phyloP scores from a whole-genome alignment of 345 rosid species.

The Noccaea bulbosa region DNA sequence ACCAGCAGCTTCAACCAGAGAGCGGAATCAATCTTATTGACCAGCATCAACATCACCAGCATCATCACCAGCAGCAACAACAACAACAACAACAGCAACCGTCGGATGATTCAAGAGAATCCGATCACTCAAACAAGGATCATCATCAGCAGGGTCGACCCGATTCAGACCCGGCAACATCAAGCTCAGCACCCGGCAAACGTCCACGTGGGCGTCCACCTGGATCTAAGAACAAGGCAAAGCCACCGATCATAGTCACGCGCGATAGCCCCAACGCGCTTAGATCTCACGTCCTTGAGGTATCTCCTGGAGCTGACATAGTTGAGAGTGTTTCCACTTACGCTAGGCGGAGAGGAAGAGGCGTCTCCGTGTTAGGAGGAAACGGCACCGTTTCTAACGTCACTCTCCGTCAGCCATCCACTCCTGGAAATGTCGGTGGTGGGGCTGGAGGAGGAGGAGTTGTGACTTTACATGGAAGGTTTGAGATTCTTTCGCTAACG shows the following conservation, averaged over 20 bases:
- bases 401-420: slow-evolving; percentile 65
- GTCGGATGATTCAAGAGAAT: slow-evolving; percentile 50
- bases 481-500: slow-evolving; percentile 74
- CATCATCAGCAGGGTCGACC: slow-evolving; percentile 37
- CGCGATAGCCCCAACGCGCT: slow-evolving; percentile 81
- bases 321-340: slow-evolving; percentile 59
- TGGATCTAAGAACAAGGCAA: slow-evolving; percentile 77
- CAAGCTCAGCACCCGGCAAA: slow-evolving; percentile 45
- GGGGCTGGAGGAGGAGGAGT: slow-evolving; percentile 56
- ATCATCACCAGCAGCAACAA: slow-evolving; percentile 40
- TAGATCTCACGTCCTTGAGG: slow-evolving; percentile 76
- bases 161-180: slow-evolving; percentile 47
- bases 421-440: slow-evolving; percentile 44
- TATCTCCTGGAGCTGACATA: slow-evolving; percentile 66
- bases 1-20: slow-evolving; percentile 51
- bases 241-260: slow-evolving; percentile 72
- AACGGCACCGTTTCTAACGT: slow-evolving; percentile 70
- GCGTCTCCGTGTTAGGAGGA: slow-evolving; percentile 71
- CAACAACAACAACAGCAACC: slow-evolving; percentile 15
- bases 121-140: slow-evolving; percentile 40
- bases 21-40: slow-evolving; percentile 39
- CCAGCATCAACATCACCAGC: slow-evolving; percentile 38
- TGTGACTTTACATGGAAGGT: slow-evolving; percentile 77
- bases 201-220: slow-evolving; percentile 87
- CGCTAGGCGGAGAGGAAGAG: slow-evolving; percentile 76